Evolutionary conservation across 139 green algal genomes (phyloP), one percentile per base, ranked within the genome.

Genomic region (Penium margaritaceum): DNA sequence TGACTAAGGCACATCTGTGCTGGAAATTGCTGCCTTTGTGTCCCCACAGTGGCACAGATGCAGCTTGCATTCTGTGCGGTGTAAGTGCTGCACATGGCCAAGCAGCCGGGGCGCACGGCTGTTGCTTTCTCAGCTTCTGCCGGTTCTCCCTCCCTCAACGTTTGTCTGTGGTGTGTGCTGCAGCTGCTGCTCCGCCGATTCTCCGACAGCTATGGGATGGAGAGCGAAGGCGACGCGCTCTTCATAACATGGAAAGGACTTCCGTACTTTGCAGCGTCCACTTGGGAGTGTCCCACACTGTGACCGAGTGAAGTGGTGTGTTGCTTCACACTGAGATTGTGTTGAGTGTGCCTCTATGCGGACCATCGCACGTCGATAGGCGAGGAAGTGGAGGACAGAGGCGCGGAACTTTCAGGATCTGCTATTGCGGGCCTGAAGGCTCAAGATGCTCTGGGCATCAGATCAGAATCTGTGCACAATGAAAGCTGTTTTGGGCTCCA

Each of bases 161-260:
- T 17, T 60, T n/a, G 5, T 60, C 12, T 27, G 12, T 27, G 14
- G 27, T 29, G 4, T 17, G 14, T 60, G 17, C 24, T 27, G 37
- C 66, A 74, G 43, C 53, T 36, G 47, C 37, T 74, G 47, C 53
- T 74, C n/a, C 69, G 69, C 30, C 36, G 66, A 21, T 74, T 68
- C 53, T 12, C 43, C 7, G 66, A 74, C 30, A 41, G 66, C 12
- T 74, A 74, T 30, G 47, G 30, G 19, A 34, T 74, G 14, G 43
- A 66, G 30, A 15, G 53, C 19, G 21, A 67, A 4, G 24, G n/a
- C 33, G 30, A 41, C 19, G 41, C 43, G n/a, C 5, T 74, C 33
- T 35, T 74, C 6, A 34, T 74, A 17, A 36, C 37, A 41, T 74
- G 66, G 66, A n/a, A 30, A 17, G 15, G 47, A 30, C 44, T 43